phyloP scores from a whole-genome alignment of 768 basidiomycete genomes.

The Lepiota subincarnata region DNA sequence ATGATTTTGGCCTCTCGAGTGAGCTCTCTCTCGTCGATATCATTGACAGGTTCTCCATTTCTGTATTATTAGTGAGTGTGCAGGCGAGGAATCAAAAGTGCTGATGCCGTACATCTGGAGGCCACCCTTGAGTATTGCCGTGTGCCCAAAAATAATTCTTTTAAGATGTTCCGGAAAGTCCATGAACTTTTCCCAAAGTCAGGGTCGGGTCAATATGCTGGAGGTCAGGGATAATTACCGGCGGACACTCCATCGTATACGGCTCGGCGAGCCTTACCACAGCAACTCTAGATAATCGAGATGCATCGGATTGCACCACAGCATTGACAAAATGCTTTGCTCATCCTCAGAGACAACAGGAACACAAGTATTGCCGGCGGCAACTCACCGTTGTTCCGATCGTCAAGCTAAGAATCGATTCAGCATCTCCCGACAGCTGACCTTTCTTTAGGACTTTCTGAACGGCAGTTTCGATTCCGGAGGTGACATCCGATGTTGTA shows the following conservation, averaged over 20 bases:
- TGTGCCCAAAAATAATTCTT: conserved; percentile 26
- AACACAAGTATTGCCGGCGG: background rate
- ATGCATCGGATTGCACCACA: conserved; percentile 51
- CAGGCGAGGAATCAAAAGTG: background rate
- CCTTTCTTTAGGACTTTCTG: conserved; percentile 37
- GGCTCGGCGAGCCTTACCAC: conserved; percentile 61
- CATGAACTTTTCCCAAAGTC: conserved; percentile 28
- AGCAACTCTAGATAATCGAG: conserved; percentile 54
- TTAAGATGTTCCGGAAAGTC: conserved; percentile 29
- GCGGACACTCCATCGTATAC: conserved; percentile 54
- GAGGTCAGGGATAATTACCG: conserved; percentile 37
- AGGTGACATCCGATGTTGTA: conserved; percentile 55
- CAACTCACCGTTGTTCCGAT: conserved; percentile 54
- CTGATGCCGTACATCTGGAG: conserved; percentile 39
- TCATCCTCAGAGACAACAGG: background rate
- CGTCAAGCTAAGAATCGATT: conserved; percentile 44
- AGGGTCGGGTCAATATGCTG: conserved; percentile 21
- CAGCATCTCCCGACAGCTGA: conserved; percentile 25
- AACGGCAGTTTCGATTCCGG: conserved; percentile 53
- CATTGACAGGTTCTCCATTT: conserved; percentile 27
- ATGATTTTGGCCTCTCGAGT: conserved; percentile 36
- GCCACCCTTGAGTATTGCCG: conserved; percentile 31
- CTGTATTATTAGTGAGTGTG: conserved; percentile 12
- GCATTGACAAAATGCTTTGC: conserved; percentile 53
- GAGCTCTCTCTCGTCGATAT: conserved; percentile 40